Evolutionary conservation across 768 basidiomycete genomes (phyloP).

Genomic region (Galerina sulciceps): DNA sequence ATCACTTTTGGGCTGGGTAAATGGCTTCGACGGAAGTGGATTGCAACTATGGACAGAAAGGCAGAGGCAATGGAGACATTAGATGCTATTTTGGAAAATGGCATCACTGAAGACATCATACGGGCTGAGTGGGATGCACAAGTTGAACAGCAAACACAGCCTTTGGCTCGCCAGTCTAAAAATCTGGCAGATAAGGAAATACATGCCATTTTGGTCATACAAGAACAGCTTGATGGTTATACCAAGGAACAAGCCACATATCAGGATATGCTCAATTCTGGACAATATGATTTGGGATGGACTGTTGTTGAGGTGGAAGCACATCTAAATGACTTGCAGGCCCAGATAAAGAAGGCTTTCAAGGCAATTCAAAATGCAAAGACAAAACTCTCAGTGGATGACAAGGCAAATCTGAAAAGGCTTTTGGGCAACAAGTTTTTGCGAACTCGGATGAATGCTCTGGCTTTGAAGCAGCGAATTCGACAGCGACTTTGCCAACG

Average conservation of each 20-base stretch:
- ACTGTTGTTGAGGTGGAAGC: background rate
- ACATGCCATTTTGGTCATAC: constrained; percentile 3
- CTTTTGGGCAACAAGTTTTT: constrained; percentile 19
- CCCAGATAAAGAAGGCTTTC: background rate
- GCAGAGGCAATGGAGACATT: background rate
- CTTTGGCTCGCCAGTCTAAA: constrained; percentile 7
- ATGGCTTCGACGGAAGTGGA: constrained; percentile 7
- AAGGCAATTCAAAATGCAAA: constrained; percentile 1
- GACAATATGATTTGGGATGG: background rate
- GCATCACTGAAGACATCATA: too few species aligned
- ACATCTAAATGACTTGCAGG: background rate
- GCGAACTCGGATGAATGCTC: constrained; percentile 22
- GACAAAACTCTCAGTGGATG: constrained; percentile 5
- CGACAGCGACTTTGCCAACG: constrained; percentile 19
- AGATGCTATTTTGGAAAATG: too few species aligned
- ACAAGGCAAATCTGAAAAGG: constrained; percentile 3
- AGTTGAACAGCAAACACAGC: constrained; percentile 17
- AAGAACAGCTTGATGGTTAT: background rate
- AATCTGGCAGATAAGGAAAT: constrained; percentile 2
- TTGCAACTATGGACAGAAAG: background rate
- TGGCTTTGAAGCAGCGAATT: constrained; percentile 25
- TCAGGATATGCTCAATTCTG: background rate
- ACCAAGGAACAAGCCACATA: constrained; percentile 3
- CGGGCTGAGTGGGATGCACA: constrained; percentile 14
- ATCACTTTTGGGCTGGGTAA: background rate